Conservation (phyloP, 306 rosid genomes). For the Ziziphus jujuba region DNA sequence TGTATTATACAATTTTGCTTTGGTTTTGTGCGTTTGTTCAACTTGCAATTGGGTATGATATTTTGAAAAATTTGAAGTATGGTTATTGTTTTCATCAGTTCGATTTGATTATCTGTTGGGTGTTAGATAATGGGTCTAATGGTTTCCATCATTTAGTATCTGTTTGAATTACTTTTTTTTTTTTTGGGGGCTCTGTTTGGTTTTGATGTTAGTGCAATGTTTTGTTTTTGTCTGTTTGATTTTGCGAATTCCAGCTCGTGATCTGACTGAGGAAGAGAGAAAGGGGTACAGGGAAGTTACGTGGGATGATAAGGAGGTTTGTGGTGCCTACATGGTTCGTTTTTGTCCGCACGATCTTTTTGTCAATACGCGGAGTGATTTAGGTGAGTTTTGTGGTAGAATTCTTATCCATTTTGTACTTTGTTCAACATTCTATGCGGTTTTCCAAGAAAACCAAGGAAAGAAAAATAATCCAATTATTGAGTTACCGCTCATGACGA, state of each 20-base stretch:
- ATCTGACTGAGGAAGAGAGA: conserved; percentile 91
- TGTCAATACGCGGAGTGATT: conserved; percentile 93
- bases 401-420: background rate
- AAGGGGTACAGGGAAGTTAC: conserved; percentile 76
- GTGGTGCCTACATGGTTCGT: conserved; percentile 92
- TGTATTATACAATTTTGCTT: background rate
- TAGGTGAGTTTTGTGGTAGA: conserved; percentile 51
- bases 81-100: background rate
- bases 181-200: background rate
- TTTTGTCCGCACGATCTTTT: conserved; percentile 99
- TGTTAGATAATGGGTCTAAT: too few species aligned
- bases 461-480: background rate
- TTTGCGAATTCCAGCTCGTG: conserved; percentile 62
- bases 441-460: background rate
- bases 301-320: conserved; percentile 95
- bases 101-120: background rate
- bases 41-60: background rate
- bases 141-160: background rate
- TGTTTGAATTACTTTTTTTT: background rate
- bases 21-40: background rate
- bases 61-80: background rate
- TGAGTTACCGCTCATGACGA: background rate
- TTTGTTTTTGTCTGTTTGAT: background rate
- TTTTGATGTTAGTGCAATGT: background rate
- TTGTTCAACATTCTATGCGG: background rate